Conservation (phyloP, 2,329 filamentous ascomycete genomes). For the Pseudogymnoascus sp. region DNA sequence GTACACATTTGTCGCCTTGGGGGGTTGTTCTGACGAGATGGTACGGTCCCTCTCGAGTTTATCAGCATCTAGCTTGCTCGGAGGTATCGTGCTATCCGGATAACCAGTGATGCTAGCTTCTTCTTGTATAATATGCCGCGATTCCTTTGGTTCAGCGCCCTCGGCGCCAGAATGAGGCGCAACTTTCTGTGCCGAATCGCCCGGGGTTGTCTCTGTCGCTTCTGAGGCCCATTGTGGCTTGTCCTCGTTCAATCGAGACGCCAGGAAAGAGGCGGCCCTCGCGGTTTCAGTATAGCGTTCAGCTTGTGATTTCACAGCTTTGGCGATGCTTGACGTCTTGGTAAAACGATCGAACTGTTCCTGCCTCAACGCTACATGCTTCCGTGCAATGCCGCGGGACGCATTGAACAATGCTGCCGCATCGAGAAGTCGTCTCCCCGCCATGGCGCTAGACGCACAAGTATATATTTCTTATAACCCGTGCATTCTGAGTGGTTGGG, state of each 20-base stretch:
- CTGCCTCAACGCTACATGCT: conserved; percentile 49
- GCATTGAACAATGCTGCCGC: conserved; percentile 62
- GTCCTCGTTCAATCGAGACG: conserved; percentile 47
- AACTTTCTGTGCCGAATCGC: conserved; percentile 16
- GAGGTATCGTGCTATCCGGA: conserved; percentile 43
- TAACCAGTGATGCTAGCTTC: conserved; percentile 35
- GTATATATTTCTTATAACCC: neutral
- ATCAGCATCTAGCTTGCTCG: conserved; percentile 22
- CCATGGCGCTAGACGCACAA: conserved; percentile 32
- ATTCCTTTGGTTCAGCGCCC: conserved; percentile 29
- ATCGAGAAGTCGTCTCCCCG: conserved; percentile 59
- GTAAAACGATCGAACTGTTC: conserved; percentile 56
- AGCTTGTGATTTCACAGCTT: conserved; percentile 52
- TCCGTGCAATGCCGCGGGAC: conserved; percentile 58
- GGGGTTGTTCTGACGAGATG: conserved; percentile 25
- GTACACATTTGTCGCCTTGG: conserved; percentile 31
- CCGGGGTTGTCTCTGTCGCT: conserved; percentile 10
- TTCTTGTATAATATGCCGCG: conserved; percentile 39
- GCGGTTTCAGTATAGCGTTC: conserved; percentile 53
- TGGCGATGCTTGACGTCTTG: conserved; percentile 56
- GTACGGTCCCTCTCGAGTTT: conserved; percentile 26
- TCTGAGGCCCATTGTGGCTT: conserved; percentile 24
- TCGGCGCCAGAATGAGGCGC: conserved; percentile 20
- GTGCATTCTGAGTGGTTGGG: neutral
- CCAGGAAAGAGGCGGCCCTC: conserved; percentile 51